These are phyloP conservation scores for Neurospora cerealis DNA, from an alignment of 495 filamentous ascomycete genomes.

Conservation along the genomic window DNA sequence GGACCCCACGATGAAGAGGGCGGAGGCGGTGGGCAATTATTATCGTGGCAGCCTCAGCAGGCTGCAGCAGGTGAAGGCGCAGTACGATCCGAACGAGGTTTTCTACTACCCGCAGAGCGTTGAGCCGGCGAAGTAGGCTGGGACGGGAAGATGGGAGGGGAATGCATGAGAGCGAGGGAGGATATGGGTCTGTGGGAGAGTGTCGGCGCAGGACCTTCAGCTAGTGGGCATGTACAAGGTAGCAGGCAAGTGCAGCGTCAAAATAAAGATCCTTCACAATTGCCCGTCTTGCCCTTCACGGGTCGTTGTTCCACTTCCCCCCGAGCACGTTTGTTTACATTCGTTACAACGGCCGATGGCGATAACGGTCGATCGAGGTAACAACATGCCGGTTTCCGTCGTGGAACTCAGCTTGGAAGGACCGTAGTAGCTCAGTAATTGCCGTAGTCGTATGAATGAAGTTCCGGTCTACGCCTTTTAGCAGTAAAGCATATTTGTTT, in stretches of 20 bases:
- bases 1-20: constrained; percentile 27
- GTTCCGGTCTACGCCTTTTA: not conserved
- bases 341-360: not conserved
- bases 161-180: not conserved
- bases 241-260: not conserved
- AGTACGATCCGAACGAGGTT: constrained; percentile 46
- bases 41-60: constrained; percentile 43
- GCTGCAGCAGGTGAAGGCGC: constrained; percentile 44
- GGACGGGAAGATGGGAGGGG: not conserved
- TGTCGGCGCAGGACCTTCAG: not conserved
- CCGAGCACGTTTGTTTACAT: not conserved
- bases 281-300: not conserved
- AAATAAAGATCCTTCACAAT: not conserved
- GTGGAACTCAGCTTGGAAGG: not conserved
- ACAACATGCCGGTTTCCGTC: not conserved
- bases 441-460: not conserved
- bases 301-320: not conserved
- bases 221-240: not conserved
- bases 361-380: not conserved
- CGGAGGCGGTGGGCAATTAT: constrained; percentile 33
- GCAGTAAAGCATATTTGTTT: not conserved
- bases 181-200: not conserved
- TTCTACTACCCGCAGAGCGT: constrained; percentile 57
- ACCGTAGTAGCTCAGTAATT: not conserved
- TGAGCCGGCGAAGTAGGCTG: constrained; percentile 18